Evolutionary conservation across 495 filamentous ascomycete genomes (phyloP).

Genomic region (Apiosordaria backusii): DNA sequence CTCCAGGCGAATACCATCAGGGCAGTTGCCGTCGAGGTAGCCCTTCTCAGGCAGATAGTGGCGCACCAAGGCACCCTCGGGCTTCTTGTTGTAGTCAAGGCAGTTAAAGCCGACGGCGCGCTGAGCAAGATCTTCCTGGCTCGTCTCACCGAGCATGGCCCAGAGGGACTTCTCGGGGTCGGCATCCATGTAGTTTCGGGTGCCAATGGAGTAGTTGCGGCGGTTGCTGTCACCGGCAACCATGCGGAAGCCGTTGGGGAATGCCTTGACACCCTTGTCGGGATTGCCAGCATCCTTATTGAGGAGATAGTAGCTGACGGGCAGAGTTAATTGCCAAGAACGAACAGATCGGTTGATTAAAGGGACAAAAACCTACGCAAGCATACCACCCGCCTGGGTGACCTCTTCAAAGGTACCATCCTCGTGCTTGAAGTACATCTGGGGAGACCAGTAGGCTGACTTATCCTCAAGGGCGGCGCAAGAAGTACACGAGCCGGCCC

Average conservation of each 20-base stretch:
- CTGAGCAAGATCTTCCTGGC: slow-evolving; percentile 66
- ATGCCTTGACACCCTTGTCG: slow-evolving; percentile 57
- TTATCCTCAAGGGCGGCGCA: slow-evolving; percentile 62
- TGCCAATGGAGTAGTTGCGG: slow-evolving; percentile 67
- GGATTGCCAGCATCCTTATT: slow-evolving; percentile 48
- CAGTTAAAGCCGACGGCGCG: slow-evolving; percentile 92
- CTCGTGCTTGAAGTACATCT: slow-evolving; percentile 58
- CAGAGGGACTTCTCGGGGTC: slow-evolving; percentile 74
- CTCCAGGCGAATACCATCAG: slow-evolving; percentile 73
- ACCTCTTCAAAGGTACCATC: slow-evolving; percentile 43
- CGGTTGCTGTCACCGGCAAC: slow-evolving; percentile 67
- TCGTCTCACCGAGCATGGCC: slow-evolving; percentile 51
- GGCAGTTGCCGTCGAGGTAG: slow-evolving; percentile 71
- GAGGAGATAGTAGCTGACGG: slow-evolving; percentile 66
- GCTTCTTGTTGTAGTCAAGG: slow-evolving; percentile 61
- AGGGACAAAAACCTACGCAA: slow-evolving; percentile 45
- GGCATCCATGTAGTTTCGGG: slow-evolving; percentile 41
- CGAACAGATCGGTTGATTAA: not conserved
- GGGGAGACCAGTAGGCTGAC: slow-evolving; percentile 68
- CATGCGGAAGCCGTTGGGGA: slow-evolving; percentile 80
- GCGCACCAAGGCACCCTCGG: slow-evolving; percentile 72
- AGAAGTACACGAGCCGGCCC: slow-evolving; percentile 56
- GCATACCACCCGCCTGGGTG: slow-evolving; percentile 57
- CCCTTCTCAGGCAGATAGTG: slow-evolving; percentile 77
- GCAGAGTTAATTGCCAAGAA: not conserved